Evolutionary conservation across 1,284 basidiomycete species (phyloP).

Genomic region (Meripilus lineatus): DNA sequence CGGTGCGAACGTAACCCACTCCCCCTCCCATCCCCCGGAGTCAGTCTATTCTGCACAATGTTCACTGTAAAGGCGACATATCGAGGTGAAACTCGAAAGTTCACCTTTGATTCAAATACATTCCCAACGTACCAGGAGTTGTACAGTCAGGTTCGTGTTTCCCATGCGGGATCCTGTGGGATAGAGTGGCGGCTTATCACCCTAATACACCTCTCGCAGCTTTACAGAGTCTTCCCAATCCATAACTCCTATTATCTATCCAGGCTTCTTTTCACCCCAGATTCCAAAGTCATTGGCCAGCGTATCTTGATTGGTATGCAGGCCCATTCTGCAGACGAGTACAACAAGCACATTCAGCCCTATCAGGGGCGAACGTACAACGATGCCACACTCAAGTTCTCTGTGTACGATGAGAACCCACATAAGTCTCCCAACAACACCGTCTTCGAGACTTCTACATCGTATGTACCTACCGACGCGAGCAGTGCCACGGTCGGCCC

Average conservation of each 20-base stretch:
- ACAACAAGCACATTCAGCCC: slow-evolving; percentile 42
- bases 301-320: slow-evolving; percentile 60
- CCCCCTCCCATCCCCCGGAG: slow-evolving; percentile 15
- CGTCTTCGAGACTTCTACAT: slow-evolving; percentile 5
- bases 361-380: slow-evolving; percentile 46
- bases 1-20: slow-evolving; percentile 14
- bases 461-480: slow-evolving; percentile 9
- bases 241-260: slow-evolving; percentile 55
- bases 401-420: slow-evolving; percentile 48
- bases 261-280: slow-evolving; percentile 61
- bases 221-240: slow-evolving; percentile 64
- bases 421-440: slow-evolving; percentile 30
- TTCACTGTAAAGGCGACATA: slow-evolving; percentile 54
- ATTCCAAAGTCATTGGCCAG: slow-evolving; percentile 30
- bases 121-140: slow-evolving; percentile 43
- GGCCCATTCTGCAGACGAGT: slow-evolving; percentile 54
- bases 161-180: slow-evolving; percentile 3
- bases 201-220: slow-evolving; percentile 34
- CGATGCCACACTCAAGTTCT: slow-evolving; percentile 58
- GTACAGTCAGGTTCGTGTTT: slow-evolving; percentile 35
- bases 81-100: slow-evolving; percentile 43
- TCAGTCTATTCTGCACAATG: slow-evolving; percentile 31
- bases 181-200: slow-evolving; percentile 7
- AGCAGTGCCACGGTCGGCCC: slow-evolving; percentile 9
- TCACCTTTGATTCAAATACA: slow-evolving; percentile 34